Evolutionary conservation across 768 basidiomycete species (phyloP), one percentile per base, ranked within the genome.

Genomic region (Mycena rebaudengoi): DNA sequence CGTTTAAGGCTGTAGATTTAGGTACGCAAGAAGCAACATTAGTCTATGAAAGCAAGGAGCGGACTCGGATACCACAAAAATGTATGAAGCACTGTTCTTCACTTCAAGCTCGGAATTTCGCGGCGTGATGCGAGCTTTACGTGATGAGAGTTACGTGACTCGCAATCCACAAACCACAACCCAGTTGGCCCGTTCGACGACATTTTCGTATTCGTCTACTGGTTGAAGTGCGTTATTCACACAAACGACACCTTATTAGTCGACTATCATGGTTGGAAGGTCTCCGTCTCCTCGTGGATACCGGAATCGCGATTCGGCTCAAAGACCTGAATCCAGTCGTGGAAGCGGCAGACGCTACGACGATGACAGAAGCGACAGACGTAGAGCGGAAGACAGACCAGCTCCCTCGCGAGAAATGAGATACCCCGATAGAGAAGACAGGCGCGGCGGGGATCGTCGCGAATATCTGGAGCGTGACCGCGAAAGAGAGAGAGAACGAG

Each of bases 401-500:
- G 55, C 14, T 46, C 58, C 54, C 25, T 49, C 16, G 25, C 62
- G 21, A 41, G 57, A 57, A 35, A 53, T 35, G 44, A 35, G n/a
- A n/a, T n/a, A n/a, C 23, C 29, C 20, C 45, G 7, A 20, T 30
- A 33, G 60, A 40, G 52, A 52, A 26, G 45, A 46, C 29, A 60
- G 66, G 20, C 60, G 58, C 4, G 58, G 70, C 7, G 73, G 71
- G 26, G 55, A 70, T 32, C 63, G 63, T 13, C 58, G 65, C 41
- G 64, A 68, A n/a, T 80, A 81, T 60, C 70, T 73, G 21, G 77
- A 80, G 51, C 71, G 74, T 35, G 79, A 82, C 62, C 70, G 81
- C 23, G 80, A 84, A 69, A 71, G 76, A 35, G 82, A 86, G 43
- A 74, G 81, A 29, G 73, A 74, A 33, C 70, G 77, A 62, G 84